A percentile compares a stretch with the other conserved stretches of the same genome.
These are phyloP conservation scores for Sugiyamaella grinbergsii DNA, from an alignment of 1,139 yeast genomes.

Conservation along the genomic window DNA sequence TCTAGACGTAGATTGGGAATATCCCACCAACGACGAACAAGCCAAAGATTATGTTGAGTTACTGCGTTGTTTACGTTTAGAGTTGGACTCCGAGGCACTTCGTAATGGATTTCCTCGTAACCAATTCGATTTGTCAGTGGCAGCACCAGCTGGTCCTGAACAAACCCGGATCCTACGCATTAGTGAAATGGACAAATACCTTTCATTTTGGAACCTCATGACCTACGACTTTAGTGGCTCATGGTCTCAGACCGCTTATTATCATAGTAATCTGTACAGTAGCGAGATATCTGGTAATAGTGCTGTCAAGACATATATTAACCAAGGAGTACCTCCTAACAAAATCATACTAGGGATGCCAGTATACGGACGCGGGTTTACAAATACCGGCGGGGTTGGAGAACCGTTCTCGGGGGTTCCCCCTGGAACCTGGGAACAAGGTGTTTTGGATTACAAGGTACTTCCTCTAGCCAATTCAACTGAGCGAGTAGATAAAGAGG, in stretches of 20 bases:
- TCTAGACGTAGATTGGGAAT: conserved; percentile 94
- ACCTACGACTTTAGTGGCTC: conserved; percentile 83
- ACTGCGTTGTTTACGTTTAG: conserved; percentile 48
- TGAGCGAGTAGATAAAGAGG: conserved; percentile 55
- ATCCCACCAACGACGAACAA: conserved; percentile 57
- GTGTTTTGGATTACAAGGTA: conserved; percentile 54
- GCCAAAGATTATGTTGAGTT: conserved; percentile 51
- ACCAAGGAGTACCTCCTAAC: conserved; percentile 48
- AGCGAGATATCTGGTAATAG: conserved; percentile 52
- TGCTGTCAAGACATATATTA: conserved; percentile 51
- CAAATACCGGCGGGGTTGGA: conserved; percentile 49
- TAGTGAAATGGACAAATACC: conserved; percentile 54
- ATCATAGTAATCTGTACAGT: conserved; percentile 71
- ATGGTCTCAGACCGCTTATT: conserved; percentile 66
- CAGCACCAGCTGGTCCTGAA: conserved; percentile 69
- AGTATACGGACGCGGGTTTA: conserved; percentile 75
- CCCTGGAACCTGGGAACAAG: conserved; percentile 50
- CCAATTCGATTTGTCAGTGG: conserved; percentile 60
- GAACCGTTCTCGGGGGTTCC: conserved; percentile 53
- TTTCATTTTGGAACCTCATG: conserved; percentile 84
- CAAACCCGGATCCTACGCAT: conserved; percentile 51
- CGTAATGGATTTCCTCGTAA: conserved; percentile 33
- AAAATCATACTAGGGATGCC: conserved; percentile 89
- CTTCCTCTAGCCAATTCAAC: conserved; percentile 50
- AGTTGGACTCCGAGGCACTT: conserved; percentile 47